Evolutionary conservation across 139 green algal genomes (phyloP).

Genomic region (Spirogloea muscicola): DNA sequence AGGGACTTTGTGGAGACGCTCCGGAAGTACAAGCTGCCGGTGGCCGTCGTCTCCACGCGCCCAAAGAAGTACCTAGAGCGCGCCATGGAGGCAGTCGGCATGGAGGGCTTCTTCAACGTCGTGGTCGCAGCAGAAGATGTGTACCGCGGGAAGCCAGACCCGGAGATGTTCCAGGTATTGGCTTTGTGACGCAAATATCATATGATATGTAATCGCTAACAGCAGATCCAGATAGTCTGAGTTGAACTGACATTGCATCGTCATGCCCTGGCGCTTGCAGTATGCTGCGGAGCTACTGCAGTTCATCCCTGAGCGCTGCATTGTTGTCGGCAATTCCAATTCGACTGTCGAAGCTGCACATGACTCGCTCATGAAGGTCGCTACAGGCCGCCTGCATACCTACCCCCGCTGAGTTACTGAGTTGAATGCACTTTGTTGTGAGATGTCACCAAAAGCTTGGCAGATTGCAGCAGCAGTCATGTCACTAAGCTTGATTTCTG

Average conservation of each 20-base stretch:
- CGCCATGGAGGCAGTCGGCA: constrained; percentile 53
- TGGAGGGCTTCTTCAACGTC: constrained; percentile 63
- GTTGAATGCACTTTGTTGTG: not conserved
- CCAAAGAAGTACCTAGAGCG: constrained; percentile 54
- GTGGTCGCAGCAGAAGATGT: constrained; percentile 79
- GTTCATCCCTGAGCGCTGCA: constrained; percentile 80
- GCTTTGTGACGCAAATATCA: too few species aligned
- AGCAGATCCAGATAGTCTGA: not conserved
- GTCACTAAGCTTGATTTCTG: not conserved
- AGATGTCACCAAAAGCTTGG: not conserved
- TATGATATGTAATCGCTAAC: not conserved
- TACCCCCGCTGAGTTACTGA: not conserved
- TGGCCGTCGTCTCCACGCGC: constrained; percentile 68
- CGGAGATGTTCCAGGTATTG: constrained; percentile 55
- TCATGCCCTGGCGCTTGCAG: not conserved
- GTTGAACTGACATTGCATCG: not conserved
- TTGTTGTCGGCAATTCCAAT: constrained; percentile 83
- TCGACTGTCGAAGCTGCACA: constrained; percentile 78
- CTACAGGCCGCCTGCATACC: not conserved
- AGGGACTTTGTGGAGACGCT: constrained; percentile 73
- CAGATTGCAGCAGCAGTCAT: not conserved
- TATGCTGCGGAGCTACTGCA: constrained; percentile 59
- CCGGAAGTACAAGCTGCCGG: constrained; percentile 62
- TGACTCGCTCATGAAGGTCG: constrained; percentile 84
- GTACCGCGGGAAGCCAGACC: constrained; percentile 64